Conservation (phyloP, 2,329 filamentous ascomycete genomes). For the Curvularia verruculosa region DNA sequence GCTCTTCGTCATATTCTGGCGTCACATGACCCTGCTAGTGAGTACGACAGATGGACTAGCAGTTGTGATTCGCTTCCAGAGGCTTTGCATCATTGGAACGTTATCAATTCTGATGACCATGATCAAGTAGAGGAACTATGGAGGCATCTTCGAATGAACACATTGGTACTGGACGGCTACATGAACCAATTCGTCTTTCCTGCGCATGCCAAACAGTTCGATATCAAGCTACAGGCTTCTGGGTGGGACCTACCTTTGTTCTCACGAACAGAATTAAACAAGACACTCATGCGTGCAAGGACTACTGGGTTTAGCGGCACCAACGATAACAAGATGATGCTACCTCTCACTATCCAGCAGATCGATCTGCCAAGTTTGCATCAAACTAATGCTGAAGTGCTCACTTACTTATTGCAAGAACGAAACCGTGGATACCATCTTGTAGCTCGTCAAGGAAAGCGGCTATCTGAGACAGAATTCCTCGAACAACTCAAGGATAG, state of each 20-base stretch:
- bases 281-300: constrained; percentile 45
- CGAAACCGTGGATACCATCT: constrained; percentile 44
- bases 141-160: constrained; percentile 58
- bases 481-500: constrained; percentile 51
- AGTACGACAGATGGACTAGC: constrained; percentile 60
- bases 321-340: constrained; percentile 63
- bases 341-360: constrained; percentile 64
- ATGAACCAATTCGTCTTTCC: constrained; percentile 65
- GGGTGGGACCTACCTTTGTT: constrained; percentile 65
- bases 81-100: constrained; percentile 28
- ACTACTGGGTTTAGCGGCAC: constrained; percentile 74
- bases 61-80: constrained; percentile 26
- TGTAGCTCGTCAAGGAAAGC: constrained; percentile 9
- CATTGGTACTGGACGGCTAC: constrained; percentile 67
- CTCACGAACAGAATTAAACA: constrained; percentile 46
- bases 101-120: constrained; percentile 54
- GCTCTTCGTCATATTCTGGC: constrained; percentile 56
- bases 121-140: constrained; percentile 57
- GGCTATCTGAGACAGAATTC: constrained; percentile 39
- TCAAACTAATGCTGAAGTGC: constrained; percentile 71
- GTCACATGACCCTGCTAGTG: constrained; percentile 59
- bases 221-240: constrained; percentile 66
- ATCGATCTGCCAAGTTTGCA: constrained; percentile 60
- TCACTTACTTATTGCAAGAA: constrained; percentile 62
- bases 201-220: constrained; percentile 67